These are phyloP conservation scores for Exophiala alcalophila DNA, from an alignment of 2,329 filamentous ascomycete species.

Conservation along the genomic window DNA sequence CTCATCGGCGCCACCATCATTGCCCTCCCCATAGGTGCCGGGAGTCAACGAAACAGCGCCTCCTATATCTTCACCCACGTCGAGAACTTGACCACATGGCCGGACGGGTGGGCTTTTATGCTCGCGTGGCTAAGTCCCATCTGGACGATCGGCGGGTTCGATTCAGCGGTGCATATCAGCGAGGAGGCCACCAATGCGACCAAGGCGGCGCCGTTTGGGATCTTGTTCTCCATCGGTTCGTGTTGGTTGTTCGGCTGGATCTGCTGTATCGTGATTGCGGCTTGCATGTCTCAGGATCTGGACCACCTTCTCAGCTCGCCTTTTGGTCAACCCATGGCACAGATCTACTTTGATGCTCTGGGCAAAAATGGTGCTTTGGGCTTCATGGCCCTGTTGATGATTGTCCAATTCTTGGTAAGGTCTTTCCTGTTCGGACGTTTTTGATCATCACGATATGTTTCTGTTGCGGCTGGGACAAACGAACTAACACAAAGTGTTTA, in stretches of 20 bases:
- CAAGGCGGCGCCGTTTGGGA: conserved; percentile 58
- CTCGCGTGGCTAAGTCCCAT: conserved; percentile 60
- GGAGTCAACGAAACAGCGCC: conserved; percentile 41
- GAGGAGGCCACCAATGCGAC: conserved; percentile 61
- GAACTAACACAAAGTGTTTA: conserved; percentile 8
- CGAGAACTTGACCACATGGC: conserved; percentile 59
- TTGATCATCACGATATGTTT: neutral
- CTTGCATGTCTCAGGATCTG: conserved; percentile 55
- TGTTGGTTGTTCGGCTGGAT: conserved; percentile 59
- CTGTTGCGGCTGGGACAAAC: neutral
- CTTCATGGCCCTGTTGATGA: conserved; percentile 58
- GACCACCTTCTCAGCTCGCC: conserved; percentile 47
- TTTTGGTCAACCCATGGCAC: conserved; percentile 60
- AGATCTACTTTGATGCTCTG: conserved; percentile 33
- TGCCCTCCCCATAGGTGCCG: conserved; percentile 53
- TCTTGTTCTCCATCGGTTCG: conserved; percentile 56
- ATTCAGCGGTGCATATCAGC: conserved; percentile 53
- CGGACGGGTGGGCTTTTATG: conserved; percentile 58
- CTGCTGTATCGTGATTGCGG: conserved; percentile 56
- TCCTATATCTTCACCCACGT: conserved; percentile 56
- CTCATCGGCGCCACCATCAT: conserved; percentile 57
- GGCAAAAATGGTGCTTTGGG: conserved; percentile 51
- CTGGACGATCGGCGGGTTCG: conserved; percentile 58
- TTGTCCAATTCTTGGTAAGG: conserved; percentile 63
- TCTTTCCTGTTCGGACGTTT: neutral